phyloP scores from a whole-genome alignment of 2,329 filamentous ascomycete genomes.

The Ramularia endophylla region DNA sequence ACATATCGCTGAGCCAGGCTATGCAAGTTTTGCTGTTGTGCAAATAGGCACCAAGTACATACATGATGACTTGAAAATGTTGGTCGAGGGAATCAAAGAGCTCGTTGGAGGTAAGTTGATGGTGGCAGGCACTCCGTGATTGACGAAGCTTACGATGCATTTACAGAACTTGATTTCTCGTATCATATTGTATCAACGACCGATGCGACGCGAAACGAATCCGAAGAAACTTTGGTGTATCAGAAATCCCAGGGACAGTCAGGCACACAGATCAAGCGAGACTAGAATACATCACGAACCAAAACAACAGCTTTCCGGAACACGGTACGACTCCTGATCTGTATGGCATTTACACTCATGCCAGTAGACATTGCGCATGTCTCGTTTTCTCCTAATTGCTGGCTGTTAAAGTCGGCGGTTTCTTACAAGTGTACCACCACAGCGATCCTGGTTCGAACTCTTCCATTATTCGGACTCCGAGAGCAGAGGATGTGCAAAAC shows the following conservation, averaged over 20 bases:
- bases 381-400: too few relatives aligned
- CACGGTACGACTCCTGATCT: too few relatives aligned
- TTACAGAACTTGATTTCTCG: slow-evolving; percentile 62
- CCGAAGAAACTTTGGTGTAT: slow-evolving; percentile 23
- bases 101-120: slow-evolving; percentile 52
- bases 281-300: slow-evolving; percentile 4
- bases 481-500: too few relatives aligned
- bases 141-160: too few relatives aligned
- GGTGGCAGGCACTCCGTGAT: too few relatives aligned
- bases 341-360: too few relatives aligned
- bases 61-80: slow-evolving; percentile 59
- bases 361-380: too few relatives aligned
- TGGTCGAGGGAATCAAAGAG: slow-evolving; percentile 57
- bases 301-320: neutral
- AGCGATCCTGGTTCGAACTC: too few relatives aligned
- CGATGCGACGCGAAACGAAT: slow-evolving; percentile 17
- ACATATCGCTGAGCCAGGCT: slow-evolving; percentile 65
- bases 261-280: slow-evolving; percentile 13
- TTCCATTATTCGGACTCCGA: too few relatives aligned
- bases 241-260: slow-evolving; percentile 7
- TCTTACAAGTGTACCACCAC: too few relatives aligned
- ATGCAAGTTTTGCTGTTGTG: slow-evolving; percentile 68
- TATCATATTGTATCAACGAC: slow-evolving; percentile 49
- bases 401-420: too few relatives aligned
- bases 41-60: slow-evolving; percentile 66